Conservation (phyloP, 1,139 yeast genomes). For the Taiozyma onychis region DNA sequence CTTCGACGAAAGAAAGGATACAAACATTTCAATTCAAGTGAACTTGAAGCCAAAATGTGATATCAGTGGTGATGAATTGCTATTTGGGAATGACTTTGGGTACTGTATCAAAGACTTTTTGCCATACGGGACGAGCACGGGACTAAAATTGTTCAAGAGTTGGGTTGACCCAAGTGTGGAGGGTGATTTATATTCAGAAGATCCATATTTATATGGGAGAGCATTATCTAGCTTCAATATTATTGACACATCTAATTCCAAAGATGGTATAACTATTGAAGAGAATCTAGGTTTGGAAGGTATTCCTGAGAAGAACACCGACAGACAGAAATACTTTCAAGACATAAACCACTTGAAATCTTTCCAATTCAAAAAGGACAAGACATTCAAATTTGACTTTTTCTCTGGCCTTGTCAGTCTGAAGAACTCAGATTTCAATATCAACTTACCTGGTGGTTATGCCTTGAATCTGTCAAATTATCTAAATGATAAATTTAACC, state of each 20-base stretch:
- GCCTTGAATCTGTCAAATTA: slow-evolving; percentile 36
- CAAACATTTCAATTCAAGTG: slow-evolving; percentile 21
- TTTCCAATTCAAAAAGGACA: slow-evolving; percentile 28
- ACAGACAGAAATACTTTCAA: slow-evolving; percentile 30
- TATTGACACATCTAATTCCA: slow-evolving; percentile 16
- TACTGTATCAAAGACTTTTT: slow-evolving; percentile 53
- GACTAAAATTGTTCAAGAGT: slow-evolving; percentile 36
- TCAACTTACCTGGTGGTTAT: slow-evolving; percentile 39
- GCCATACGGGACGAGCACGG: slow-evolving; percentile 56
- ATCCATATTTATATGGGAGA: slow-evolving; percentile 58
- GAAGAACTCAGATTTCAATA: slow-evolving; percentile 31
- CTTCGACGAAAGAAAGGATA: slow-evolving; percentile 7
- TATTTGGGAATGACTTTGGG: slow-evolving; percentile 68
- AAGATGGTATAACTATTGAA: neutral
- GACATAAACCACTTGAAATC: slow-evolving; percentile 23
- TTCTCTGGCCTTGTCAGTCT: slow-evolving; percentile 38
- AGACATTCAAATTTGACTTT: slow-evolving; percentile 36
- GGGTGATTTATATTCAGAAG: slow-evolving; percentile 57
- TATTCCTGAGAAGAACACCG: slow-evolving; percentile 18
- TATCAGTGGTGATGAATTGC: slow-evolving; percentile 41
- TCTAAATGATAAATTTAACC: slow-evolving; percentile 26
- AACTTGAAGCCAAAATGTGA: slow-evolving; percentile 17
- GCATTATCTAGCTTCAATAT: slow-evolving; percentile 53
- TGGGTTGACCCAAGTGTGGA: slow-evolving; percentile 56
- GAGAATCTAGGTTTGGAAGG: neutral